Base-by-base conservation (phyloP, 2,329 filamentous ascomycete genomes). In the Fonsecaea pedrosoi region DNA sequence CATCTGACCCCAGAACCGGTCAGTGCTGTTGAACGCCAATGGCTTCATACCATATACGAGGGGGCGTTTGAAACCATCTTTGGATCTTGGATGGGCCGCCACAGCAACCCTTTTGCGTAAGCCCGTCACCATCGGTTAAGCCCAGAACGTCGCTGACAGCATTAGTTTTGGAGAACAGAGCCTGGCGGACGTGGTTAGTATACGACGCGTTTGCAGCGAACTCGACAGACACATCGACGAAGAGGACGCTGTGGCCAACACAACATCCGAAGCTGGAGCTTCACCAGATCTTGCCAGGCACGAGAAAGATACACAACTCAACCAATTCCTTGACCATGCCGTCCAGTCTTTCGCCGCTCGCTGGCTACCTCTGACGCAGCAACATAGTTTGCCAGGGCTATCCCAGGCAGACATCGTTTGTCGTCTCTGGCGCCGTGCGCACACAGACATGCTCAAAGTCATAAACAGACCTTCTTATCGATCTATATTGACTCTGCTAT, bases 41-140 rank as follows among this genome's bases (percentile, higher is more conserved):
- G 74, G 71, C 68, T 74, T 2, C 70, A 67, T 42, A 66, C 59
- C 1, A 74, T 81, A 18, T 81, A 80, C 64, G 69, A 73, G 21
- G 69, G 72, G 45, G 77, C 76, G 0, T 82, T 81, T 40, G 78
- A 81, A 57, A 74, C 76, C 1, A 74, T 81, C 0, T 81, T 82
- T 69, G 79, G 79, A 1, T 80, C 78, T 0, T 81, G 78, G 78
- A 76, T 81, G 71, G 78, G 80, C 0, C 76, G 76, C 66, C 77
- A 81, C 58, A 78, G 79, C 62, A 80, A 78, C 66, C 80, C 80
- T 13, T 81, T 81, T 55, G 66, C 78, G 79, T 82, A 71, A 21
- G 79, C 72, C 40, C 42, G 9, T 6, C 18, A 37, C 32, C 32
- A 13, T 30, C 13, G 7, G 4, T 13, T 12, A 13, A 30, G 7